A percentile compares a stretch with the other conserved stretches of the same genome.
These are phyloP conservation scores for Colletotrichum viniferum DNA, from an alignment of 2,329 filamentous ascomycete species.

Conservation along the genomic window DNA sequence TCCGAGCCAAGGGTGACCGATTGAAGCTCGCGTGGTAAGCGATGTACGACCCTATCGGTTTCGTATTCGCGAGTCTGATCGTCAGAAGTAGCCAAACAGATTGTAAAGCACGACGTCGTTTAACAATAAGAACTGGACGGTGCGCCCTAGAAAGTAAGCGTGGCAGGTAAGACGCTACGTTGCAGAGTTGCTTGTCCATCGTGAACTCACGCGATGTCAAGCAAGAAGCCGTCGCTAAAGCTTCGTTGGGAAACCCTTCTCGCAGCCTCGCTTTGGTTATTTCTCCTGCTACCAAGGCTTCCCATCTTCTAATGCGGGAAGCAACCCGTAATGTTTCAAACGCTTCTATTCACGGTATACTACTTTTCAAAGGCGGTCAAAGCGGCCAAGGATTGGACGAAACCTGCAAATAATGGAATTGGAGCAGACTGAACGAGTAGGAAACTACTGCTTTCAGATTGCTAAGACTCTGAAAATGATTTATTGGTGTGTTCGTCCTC, in stretches of 20 bases:
- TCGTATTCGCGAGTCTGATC: slow-evolving; percentile 5
- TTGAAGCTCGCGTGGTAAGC: neutral
- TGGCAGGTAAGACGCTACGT: neutral
- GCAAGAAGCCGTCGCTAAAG: neutral
- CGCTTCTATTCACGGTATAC: neutral
- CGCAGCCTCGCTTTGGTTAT: neutral
- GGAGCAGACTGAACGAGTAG: fast-evolving
- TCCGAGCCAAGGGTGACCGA: slow-evolving; percentile 3
- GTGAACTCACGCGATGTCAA: neutral
- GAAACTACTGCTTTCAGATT: neutral
- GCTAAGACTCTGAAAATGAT: neutral
- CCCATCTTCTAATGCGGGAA: neutral
- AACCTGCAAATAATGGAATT: neutral
- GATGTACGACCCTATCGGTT: neutral
- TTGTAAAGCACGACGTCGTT: neutral
- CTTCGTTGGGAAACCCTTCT: neutral
- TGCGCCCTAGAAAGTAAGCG: neutral
- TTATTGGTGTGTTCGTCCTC: neutral
- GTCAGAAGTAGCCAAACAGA: neutral
- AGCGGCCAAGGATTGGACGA: neutral
- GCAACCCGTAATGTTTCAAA: neutral
- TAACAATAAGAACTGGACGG: neutral
- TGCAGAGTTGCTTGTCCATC: neutral
- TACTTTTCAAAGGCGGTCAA: neutral
- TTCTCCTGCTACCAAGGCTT: neutral